phyloP scores from a whole-genome alignment of 352 stramenopile genomes.

The Elongisporangium anandrum region DNA sequence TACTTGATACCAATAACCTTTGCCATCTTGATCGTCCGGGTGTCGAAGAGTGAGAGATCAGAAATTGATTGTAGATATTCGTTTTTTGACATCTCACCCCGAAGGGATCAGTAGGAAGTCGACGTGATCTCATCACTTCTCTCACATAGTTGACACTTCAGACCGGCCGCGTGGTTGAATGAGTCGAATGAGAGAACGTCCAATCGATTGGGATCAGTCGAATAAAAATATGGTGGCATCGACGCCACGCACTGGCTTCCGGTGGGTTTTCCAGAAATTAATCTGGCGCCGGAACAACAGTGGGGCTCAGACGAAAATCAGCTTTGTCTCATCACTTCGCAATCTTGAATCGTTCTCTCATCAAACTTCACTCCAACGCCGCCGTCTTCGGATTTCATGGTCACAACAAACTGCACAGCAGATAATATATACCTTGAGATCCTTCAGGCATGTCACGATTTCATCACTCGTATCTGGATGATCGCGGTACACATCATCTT shows the following conservation, averaged over 20 bases:
- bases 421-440: conserved; percentile 87
- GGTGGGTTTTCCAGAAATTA: conserved; percentile 89
- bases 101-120: not conserved
- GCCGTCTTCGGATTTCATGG: not conserved
- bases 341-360: conserved; percentile 20
- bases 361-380: not conserved
- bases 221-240: conserved; percentile 26
- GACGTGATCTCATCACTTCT: not conserved
- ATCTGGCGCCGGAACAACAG: conserved; percentile 87
- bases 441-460: conserved; percentile 65
- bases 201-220: conserved; percentile 38
- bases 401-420: not conserved
- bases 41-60: not conserved
- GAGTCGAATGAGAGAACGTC: not conserved
- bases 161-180: no score
- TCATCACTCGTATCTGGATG: conserved; percentile 81
- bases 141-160: not conserved
- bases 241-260: conserved; percentile 77
- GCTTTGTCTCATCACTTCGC: conserved; percentile 69
- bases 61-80: not conserved
- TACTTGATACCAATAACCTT: no score
- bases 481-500: conserved; percentile 78
- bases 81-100: not conserved
- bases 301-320: conserved; percentile 77
- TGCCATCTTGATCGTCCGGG: not conserved